Evolutionary conservation across 805 yeast species (phyloP).

Genomic region (Starmerella floris): DNA sequence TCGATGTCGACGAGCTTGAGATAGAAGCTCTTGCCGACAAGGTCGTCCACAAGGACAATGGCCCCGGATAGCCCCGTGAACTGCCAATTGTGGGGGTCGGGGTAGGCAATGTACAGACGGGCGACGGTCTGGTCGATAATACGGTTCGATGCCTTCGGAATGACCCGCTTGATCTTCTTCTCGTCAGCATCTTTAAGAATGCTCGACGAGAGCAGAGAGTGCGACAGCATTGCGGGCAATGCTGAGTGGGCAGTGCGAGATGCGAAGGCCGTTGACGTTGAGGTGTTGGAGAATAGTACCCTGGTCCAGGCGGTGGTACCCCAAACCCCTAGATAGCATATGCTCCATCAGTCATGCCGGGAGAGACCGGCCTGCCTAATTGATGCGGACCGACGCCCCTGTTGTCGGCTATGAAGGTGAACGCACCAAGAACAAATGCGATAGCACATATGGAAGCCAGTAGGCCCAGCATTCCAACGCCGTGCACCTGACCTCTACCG

Average conservation of each 20-base stretch:
- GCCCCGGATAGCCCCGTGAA: slow-evolving; percentile 89
- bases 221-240: slow-evolving; percentile 15
- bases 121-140: slow-evolving; percentile 85
- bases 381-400: no score
- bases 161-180: slow-evolving; percentile 74
- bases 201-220: slow-evolving; percentile 16
- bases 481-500: no score
- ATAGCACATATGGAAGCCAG: no score
- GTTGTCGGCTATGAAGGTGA: no score
- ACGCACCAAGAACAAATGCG: no score
- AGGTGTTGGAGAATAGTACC: not conserved
- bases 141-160: slow-evolving; percentile 80
- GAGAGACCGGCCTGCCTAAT: no score
- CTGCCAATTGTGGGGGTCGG: slow-evolving; percentile 67
- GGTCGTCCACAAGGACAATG: slow-evolving; percentile 70
- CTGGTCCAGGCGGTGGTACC: not conserved
- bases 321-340: no score
- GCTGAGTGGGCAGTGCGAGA: not conserved
- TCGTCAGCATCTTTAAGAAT: slow-evolving; percentile 45
- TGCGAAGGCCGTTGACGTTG: not conserved
- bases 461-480: no score
- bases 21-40: slow-evolving; percentile 88
- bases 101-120: slow-evolving; percentile 76
- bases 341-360: no score
- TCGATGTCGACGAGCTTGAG: slow-evolving; percentile 73